These are phyloP conservation scores for Pyrus betulifolia DNA, from an alignment of 306 rosid species.

Conservation along the genomic window DNA sequence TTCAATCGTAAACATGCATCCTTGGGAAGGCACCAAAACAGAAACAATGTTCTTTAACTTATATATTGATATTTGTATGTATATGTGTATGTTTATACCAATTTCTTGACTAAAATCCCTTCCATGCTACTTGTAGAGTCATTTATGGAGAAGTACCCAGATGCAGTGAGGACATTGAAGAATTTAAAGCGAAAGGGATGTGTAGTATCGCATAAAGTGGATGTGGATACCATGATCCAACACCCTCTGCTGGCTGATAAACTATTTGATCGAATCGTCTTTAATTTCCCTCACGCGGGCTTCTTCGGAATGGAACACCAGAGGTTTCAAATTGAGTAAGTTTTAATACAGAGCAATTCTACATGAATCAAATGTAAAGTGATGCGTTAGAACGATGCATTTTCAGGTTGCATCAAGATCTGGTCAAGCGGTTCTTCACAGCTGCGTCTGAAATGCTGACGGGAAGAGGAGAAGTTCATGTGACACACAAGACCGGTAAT, in stretches of 20 bases:
- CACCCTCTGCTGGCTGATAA: neutral
- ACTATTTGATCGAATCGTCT: conserved; percentile 13
- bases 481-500: conserved; percentile 25
- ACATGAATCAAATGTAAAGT: neutral
- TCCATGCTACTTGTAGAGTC: neutral
- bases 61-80: neutral
- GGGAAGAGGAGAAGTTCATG: conserved; percentile 22
- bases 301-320: neutral
- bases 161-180: neutral
- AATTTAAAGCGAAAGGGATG: conserved; percentile 21
- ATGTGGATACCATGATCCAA: conserved; percentile 14
- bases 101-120: neutral
- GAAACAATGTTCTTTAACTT: neutral
- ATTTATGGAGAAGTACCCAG: neutral
- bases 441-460: conserved; percentile 15
- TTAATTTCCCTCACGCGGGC: conserved; percentile 43
- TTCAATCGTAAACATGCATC: neutral
- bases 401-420: conserved; percentile 17
- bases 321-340: neutral
- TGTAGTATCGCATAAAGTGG: conserved; percentile 21
- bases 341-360: neutral
- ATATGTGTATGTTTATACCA: neutral
- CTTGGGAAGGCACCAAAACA: neutral
- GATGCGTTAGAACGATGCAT: too few species aligned
- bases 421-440: conserved; percentile 19